Base-by-base conservation (phyloP, 108 stramenopile genomes). In the Chaetoceros tenuissimus region DNA sequence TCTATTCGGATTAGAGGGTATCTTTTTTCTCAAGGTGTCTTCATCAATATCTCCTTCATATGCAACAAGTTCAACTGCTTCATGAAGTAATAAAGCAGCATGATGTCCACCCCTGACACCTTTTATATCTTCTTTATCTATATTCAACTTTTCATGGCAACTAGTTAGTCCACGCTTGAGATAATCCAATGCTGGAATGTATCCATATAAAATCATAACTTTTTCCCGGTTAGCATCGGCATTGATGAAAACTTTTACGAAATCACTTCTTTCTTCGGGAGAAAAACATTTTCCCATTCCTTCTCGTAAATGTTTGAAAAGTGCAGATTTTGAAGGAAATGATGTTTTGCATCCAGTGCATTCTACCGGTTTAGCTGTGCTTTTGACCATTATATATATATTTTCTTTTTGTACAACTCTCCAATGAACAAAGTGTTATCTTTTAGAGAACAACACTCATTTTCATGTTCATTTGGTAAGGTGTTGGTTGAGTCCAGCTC, bases 171-270 rank as follows among this genome's bases (percentile, higher is more conserved):
- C 66, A 19, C 19, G 28, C n/a, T 53, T 53, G 19, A 55, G 49
- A 53, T 58, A 69, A 48, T 61, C 62, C 21, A 62, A 61, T 16
- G 64, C 57, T 16, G 81, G 72, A 19, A 84, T 31, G 60, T 91
- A 91, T 0, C 89, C 89, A 58, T 77, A 87, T 26, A 91, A 48
- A 20, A 91, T 50, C 24, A 72, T 49, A 8, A 81, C 74, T 59
- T 87, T 91, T 31, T 80, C 68, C 26, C 60, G 62, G 47, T 80
- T 54, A 25, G 52, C 31, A n/a, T 72, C 57, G 2, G 50, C 48
- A 21, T 56, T 47, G 19, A 71, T 45, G 5, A 80, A 75, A 31
- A 77, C 66, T 5, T 52, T 54, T 28, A 67, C 23, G 60, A 77
- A 87, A 8, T 79, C 34, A 19, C 46, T 19, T 51, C 74, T 79